Percentiles rank a stretch among this genome's conserved stretches.
Conservation (phyloP, 202 grass and related monocot genomes). For the Musa balbisiana region DNA sequence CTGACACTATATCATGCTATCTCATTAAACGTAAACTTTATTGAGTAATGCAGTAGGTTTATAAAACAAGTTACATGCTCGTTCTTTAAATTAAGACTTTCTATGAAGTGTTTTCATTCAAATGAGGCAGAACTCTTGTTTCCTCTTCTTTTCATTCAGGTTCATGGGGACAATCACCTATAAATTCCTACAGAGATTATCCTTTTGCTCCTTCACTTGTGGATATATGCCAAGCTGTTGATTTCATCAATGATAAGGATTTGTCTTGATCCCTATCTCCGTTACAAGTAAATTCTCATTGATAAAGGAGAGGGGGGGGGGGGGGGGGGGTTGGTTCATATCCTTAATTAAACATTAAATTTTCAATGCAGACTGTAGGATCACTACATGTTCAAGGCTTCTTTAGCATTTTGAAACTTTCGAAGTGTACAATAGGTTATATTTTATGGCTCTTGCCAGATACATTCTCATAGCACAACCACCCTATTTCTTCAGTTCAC, state of each 20-base stretch:
- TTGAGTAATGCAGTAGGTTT: no score
- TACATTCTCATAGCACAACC: no score
- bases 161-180: slow-evolving; percentile 52
- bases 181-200: slow-evolving; percentile 84
- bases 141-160: slow-evolving; percentile 24
- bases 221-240: slow-evolving; percentile 51
- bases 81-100: background rate
- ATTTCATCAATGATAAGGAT: slow-evolving; percentile 74
- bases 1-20: no score
- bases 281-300: no score
- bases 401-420: no score
- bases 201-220: slow-evolving; percentile 59
- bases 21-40: background rate
- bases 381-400: no score
- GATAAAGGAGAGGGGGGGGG: no score
- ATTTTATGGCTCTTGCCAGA: no score
- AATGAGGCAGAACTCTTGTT: background rate
- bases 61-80: background rate
- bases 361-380: background rate
- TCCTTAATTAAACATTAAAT: background rate
- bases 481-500: no score
- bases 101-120: background rate
- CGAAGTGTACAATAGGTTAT: no score
- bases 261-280: background rate
- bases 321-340: background rate